Conservation (phyloP, 257 asterid species). For the Primulina eburnea region DNA sequence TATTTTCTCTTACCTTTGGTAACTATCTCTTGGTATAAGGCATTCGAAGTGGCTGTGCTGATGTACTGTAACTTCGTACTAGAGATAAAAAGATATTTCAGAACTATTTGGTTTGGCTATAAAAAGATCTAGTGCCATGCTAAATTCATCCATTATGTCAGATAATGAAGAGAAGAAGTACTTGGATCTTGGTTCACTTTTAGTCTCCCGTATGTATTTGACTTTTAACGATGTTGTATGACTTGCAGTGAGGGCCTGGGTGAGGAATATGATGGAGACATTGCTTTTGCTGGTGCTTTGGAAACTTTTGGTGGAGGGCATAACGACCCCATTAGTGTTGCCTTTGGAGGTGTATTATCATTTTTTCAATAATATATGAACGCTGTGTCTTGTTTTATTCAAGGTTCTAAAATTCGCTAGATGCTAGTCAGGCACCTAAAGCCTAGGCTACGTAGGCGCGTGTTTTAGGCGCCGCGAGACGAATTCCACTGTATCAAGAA, state of each 20-base stretch:
- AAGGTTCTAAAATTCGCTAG: no score
- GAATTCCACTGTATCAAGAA: no score
- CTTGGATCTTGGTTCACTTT: constrained; percentile 9
- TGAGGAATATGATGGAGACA: constrained; percentile 97
- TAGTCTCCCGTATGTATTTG: constrained; percentile 5
- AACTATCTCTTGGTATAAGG: constrained; percentile 1
- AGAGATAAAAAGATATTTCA: neutral
- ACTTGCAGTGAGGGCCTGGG: constrained; percentile 94
- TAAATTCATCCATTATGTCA: constrained; percentile 7
- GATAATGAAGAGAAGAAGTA: constrained; percentile 5
- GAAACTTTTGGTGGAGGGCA: constrained; percentile 99
- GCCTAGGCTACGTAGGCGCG: no score
- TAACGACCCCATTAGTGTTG: constrained; percentile 97
- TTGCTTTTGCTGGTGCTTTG: constrained; percentile 90
- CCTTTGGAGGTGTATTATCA: constrained; percentile 76
- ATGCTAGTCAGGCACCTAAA: no score
- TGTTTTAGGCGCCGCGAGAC: no score
- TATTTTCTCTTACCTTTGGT: neutral
- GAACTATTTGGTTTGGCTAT: constrained; percentile 4
- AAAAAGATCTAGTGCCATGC: constrained; percentile 13
- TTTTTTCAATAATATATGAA: neutral
- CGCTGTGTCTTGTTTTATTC: neutral
- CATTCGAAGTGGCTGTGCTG: neutral
- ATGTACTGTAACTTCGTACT: neutral
- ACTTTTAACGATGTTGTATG: constrained; percentile 23